Base-by-base conservation (phyloP, 371 early-diverging fungal species). In the Mucor racemosus region DNA sequence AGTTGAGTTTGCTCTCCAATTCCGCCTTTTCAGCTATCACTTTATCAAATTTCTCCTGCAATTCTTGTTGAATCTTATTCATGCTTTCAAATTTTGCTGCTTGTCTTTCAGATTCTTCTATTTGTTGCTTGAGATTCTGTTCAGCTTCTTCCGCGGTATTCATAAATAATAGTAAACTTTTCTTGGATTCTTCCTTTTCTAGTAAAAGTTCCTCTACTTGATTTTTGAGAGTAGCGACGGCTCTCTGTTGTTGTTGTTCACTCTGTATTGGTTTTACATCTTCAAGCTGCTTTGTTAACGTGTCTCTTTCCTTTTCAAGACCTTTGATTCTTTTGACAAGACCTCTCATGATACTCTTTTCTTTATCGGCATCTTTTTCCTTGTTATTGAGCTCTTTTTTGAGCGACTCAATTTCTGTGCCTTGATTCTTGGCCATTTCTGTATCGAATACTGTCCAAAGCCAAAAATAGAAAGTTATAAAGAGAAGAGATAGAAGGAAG, bases 181-280 rank as follows among this genome's bases (percentile, higher is more conserved):
- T 76, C 62, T 81, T 81, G 10, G 79, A 74, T 48, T 78, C 77
- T 60, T 76, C 79, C 31, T 81, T 81, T 57, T 81, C 82, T n/a
- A 78, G 39, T 5, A 77, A 64, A 1, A 81, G 60, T 41, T 81
- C 79, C 53, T 81, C 82, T 1, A 81, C 73, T 57, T 81, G 76
- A 46, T 78, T 81, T 36, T 76, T 76, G 19, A 78, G 61, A 9
- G 71, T 61, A 1, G 74, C 74, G 9, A 76, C 35, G 10, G 66
- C 31, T 48, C 62, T 74, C n/a, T 70, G 56, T 6, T 60, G 36
- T 13, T 33, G 40, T 7, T 55, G 58, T 8, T 67, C 64, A 10
- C 26, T 34, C 56, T 48, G 31, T 31, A 48, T 42, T 61, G 48
- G 19, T 9, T 60, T 46, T n/a, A 46, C 39, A 17, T 66, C 55